A percentile compares a stretch with the other conserved stretches of the same genome.
Conservation (phyloP, 1,284 basidiomycete species). For the Hemileia vastatrix region DNA sequence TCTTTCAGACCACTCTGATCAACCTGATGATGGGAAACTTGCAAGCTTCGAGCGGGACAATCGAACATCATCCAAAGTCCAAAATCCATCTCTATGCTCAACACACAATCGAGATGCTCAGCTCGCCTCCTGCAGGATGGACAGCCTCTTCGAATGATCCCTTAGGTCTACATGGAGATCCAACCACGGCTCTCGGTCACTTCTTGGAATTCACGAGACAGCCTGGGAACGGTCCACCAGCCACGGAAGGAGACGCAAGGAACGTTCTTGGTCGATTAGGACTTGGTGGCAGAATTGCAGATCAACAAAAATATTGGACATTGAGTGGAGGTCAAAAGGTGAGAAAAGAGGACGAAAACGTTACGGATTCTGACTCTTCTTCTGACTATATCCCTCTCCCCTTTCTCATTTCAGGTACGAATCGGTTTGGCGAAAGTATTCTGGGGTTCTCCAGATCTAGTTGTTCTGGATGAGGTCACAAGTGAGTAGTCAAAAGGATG, state of each 20-base stretch:
- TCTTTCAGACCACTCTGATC: too few relatives aligned
- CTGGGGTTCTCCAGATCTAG: too few relatives aligned
- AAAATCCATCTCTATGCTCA: constrained; percentile 51
- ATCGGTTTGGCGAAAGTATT: too few relatives aligned
- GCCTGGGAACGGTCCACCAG: too few relatives aligned
- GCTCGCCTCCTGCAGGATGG: constrained; percentile 53
- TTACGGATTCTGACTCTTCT: neutral
- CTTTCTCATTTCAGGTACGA: neutral
- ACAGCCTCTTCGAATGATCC: constrained; percentile 52
- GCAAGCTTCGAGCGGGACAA: constrained; percentile 51
- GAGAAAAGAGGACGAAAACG: neutral
- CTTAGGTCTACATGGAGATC: constrained; percentile 18
- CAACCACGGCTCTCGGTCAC: constrained; percentile 47
- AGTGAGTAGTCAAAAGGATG: constrained; percentile 19
- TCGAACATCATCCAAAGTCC: constrained; percentile 54
- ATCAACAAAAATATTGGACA: constrained; percentile 27
- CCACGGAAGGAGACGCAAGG: constrained; percentile 34
- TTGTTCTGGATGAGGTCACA: too few relatives aligned
- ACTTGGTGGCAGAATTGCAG: constrained; percentile 35
- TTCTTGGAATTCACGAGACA: constrained; percentile 44
- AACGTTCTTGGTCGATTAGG: constrained; percentile 47
- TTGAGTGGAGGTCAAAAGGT: constrained; percentile 54
- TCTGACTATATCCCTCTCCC: neutral
- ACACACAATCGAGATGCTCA: constrained; percentile 44
- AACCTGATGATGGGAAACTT: constrained; percentile 53